Base-by-base conservation (phyloP, 1,139 yeast genomes). In the Pichia kudriavzevii region DNA sequence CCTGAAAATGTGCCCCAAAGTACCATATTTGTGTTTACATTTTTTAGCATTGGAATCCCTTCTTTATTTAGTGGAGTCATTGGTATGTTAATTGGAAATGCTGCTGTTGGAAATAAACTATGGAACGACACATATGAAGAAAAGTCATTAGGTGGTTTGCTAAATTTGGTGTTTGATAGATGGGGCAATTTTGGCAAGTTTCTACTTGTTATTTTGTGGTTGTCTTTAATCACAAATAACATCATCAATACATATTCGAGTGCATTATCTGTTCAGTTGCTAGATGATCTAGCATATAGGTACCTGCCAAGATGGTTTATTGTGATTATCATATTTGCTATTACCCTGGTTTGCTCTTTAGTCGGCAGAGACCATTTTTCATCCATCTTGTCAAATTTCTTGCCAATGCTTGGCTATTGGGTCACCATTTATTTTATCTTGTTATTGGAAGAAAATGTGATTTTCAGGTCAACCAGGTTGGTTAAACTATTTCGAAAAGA, bases 391-490 rank as follows among this genome's bases (percentile, higher is more conserved):
- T 75, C 87, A n/a, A 87, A 85, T 52, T 87, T 87, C 62, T 64
- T 87, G 47, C 95, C 96, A 8, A 85, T 87, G 95, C 74, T 87
- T 42, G 95, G 95, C 1, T 87, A 87, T 60, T 87, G 96, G 96
- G 72, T 83, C 35, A 76, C 91, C 35, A 83, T 87, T 63, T 87
- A 85, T 58, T 75, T 81, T 49, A 72, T 75, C 19, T 59, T 85
- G 35, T 59, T 85, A 30, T 44, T 83, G 3, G 88, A 83, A 50
- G 96, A 87, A 53, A 83, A 83, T 50, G 38, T 69, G 6, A 68
- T 85, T 15, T 85, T 85, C 60, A 70, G 95, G 53, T 55, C 59
- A 16, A 67, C 77, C 2, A 57, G 63, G 26, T 53, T 62, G 28
- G 67, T 75, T 41, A 65, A 67, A 42, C 54, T 78, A 31, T 80